Evolutionary conservation across 2,329 filamentous ascomycete species (phyloP), one percentile per base, ranked within the genome.

Genomic region (Polytolypa hystricis): DNA sequence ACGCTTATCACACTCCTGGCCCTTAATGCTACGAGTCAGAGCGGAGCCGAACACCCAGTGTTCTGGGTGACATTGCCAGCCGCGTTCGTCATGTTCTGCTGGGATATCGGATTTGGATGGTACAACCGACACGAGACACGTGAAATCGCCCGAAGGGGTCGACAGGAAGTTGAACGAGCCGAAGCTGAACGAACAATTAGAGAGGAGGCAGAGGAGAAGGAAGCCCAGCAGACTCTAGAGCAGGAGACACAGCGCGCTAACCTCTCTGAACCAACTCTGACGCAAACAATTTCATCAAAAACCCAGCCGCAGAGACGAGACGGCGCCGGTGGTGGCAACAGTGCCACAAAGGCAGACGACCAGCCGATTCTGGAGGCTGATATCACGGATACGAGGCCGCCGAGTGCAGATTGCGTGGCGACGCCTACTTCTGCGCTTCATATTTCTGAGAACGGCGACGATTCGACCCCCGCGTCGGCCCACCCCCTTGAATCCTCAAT

Each of bases 1-100:
- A 81, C 79, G 0, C 66, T 85, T 17, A 61, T 83, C 39, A 77
- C 77, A 0, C 62, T 85, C 0, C 60, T 84, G 2, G 73, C 68
- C 0, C 51, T 84, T 18, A 84, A 84, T 34, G 79, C 80, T 2
- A 65, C 70, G 0, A 73, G 67, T 17, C 57, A 69, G 8, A 62
- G 54, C 0, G 64, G 57, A 0, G 60, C 66, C 1, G 62, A 74
- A 25, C 61, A 67, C 30, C 77, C 72, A 0, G 78, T 84, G 0
- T 84, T 71, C 42, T 84, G 69, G 59, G 72, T 84, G 0, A 84
- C 80, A 0, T 49, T 82, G 2, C 81, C 81, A 1, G 81, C 75
- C 0, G 79, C 80, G 0, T 62, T 75, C 18, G 57, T 84, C 34
- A 79, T 82, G 71, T 71, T 84, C 30, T 71, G 67, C 46, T 84